phyloP scores from a whole-genome alignment of 129 eudicot genomes.

The Escallonia rubra region DNA sequence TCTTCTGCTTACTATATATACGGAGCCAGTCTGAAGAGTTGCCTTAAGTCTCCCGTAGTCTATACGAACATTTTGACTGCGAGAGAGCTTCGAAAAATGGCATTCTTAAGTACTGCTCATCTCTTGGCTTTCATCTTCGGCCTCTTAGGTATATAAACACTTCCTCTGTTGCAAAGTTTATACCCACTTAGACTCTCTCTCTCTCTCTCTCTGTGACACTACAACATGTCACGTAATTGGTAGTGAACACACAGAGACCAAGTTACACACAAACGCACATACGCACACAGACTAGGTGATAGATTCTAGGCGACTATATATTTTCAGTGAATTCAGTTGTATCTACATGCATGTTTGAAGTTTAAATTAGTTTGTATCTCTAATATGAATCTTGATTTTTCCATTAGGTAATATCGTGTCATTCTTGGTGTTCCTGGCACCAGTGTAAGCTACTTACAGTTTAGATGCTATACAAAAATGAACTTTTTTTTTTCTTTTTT shows the following conservation, averaged over 20 bases:
- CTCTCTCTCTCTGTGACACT: neutral
- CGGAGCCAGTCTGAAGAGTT: neutral
- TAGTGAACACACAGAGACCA: no score
- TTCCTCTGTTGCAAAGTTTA: no score
- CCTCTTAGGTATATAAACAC: conserved; percentile 5
- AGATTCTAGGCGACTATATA: no score
- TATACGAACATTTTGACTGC: neutral
- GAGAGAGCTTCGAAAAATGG: neutral
- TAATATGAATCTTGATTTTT: neutral
- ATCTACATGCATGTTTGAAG: neutral
- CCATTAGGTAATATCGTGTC: conserved; percentile 55
- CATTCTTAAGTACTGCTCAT: neutral
- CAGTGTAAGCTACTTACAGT: conserved; percentile 36
- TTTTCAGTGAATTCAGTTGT: neutral
- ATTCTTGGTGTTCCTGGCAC: conserved; percentile 61
- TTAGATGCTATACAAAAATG: no score
- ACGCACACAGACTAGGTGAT: no score
- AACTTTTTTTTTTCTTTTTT: no score
- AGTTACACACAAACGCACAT: no score
- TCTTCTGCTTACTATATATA: conserved; percentile 6
- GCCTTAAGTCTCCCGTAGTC: neutral
- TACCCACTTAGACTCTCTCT: neutral
- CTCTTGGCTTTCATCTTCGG: conserved; percentile 6
- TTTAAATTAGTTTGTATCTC: neutral
- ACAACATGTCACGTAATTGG: no score